Conservation (phyloP, 371 early-diverging fungal species). For the Mortierella sp. region DNA sequence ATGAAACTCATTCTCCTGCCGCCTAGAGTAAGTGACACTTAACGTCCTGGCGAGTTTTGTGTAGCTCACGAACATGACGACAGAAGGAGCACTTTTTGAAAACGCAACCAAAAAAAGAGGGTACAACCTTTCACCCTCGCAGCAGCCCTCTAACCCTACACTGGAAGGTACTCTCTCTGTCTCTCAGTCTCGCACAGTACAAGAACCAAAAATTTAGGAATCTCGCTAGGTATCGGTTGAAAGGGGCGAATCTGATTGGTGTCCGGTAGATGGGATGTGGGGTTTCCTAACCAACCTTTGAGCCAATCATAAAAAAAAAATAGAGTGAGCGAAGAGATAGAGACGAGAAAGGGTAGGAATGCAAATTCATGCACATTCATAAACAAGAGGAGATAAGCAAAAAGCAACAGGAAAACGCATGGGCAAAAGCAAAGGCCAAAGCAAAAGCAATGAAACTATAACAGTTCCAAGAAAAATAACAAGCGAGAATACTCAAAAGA, state of each 20-base stretch:
- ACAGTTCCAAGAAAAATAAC: background rate
- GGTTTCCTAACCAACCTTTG: background rate
- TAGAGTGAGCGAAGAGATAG: background rate
- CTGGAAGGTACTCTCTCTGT: background rate
- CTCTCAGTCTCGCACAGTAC: background rate
- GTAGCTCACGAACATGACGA: no score
- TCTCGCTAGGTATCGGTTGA: background rate
- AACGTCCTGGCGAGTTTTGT: no score
- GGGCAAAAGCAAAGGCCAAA: background rate
- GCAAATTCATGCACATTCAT: background rate
- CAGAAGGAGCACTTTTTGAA: background rate
- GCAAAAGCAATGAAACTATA: background rate
- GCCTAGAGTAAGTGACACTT: no score
- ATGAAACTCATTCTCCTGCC: no score
- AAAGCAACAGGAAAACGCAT: background rate
- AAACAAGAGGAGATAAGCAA: background rate
- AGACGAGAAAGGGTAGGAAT: no score
- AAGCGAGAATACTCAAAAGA: background rate
- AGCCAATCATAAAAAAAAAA: background rate
- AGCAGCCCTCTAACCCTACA: background rate
- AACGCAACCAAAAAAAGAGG: background rate
- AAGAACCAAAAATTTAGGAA: background rate
- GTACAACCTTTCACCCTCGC: background rate
- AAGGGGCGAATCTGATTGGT: background rate
- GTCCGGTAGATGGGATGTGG: background rate